A percentile compares a stretch with the other conserved stretches of the same genome.
Conservation (phyloP, 2,329 filamentous ascomycete genomes). For the Byssochlamys sp. region DNA sequence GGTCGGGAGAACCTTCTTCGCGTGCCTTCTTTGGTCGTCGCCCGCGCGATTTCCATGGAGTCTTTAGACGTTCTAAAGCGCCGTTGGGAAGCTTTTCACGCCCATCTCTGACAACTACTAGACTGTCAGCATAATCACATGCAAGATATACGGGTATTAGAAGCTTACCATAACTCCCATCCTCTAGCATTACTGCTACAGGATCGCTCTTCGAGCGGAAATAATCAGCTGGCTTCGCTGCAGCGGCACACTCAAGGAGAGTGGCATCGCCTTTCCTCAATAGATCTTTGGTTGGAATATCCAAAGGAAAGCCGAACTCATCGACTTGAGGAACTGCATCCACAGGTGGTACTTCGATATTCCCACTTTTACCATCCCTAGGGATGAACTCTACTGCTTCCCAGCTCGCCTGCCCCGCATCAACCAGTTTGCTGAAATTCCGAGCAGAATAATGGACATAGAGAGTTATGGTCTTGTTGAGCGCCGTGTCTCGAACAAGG, state of each 20-base stretch:
- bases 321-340: conserved; percentile 31
- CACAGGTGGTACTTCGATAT: conserved; percentile 19
- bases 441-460: conserved; percentile 47
- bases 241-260: conserved; percentile 31
- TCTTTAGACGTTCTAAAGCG: conserved; percentile 4
- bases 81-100: conserved; percentile 5
- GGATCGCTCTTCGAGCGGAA: conserved; percentile 26
- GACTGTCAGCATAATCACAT: conserved; percentile 5
- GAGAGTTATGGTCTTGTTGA: conserved; percentile 38
- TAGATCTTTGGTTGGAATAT: conserved; percentile 24
- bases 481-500: conserved; percentile 46
- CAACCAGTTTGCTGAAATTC: conserved; percentile 46
- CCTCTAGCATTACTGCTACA: conserved; percentile 15
- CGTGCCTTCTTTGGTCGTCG: conserved; percentile 2
- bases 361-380: conserved; percentile 21
- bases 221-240: conserved; percentile 25
- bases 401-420: conserved; percentile 42
- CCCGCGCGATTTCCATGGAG: conserved; percentile 3
- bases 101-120: conserved; percentile 7
- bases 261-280: conserved; percentile 34
- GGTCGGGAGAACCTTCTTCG: background rate
- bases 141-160: background rate
- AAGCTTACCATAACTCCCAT: conserved; percentile 24
- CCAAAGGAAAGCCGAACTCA: conserved; percentile 39
- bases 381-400: conserved; percentile 39